phyloP scores from a whole-genome alignment of 1,284 basidiomycete species.

The Boletus hoseneyae region DNA sequence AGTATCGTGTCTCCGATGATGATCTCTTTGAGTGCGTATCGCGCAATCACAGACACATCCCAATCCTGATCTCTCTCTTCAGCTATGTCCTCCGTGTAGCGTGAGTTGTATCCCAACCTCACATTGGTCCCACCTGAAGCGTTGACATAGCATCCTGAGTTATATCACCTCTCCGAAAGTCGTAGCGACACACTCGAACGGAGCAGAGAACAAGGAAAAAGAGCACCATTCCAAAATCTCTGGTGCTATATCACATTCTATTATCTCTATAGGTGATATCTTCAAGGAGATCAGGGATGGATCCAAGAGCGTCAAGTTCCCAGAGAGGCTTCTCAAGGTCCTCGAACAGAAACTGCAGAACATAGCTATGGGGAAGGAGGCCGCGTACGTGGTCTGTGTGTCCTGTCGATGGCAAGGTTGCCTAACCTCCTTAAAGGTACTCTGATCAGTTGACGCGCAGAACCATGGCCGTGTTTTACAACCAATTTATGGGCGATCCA shows the following conservation, averaged over 20 bases:
- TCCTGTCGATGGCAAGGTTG: not conserved
- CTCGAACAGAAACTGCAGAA: conserved; percentile 83
- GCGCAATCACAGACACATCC: conserved; percentile 3
- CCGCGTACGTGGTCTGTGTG: conserved; percentile 57
- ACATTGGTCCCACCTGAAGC: conserved; percentile 13
- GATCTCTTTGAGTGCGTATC: conserved; percentile 71
- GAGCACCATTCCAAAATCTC: conserved; percentile 62
- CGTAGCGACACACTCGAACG: conserved; percentile 36
- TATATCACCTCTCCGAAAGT: conserved; percentile 67
- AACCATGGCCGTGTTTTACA: conserved; percentile 89
- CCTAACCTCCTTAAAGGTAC: conserved; percentile 51
- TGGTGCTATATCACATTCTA: conserved; percentile 65
- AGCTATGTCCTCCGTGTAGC: conserved; percentile 78
- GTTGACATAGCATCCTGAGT: conserved; percentile 52
- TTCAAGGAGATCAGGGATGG: conserved; percentile 75
- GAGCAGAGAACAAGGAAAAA: conserved; percentile 49
- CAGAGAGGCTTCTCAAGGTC: conserved; percentile 87
- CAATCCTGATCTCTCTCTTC: conserved; percentile 17
- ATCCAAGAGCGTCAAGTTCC: conserved; percentile 83
- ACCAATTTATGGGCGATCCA: conserved; percentile 77
- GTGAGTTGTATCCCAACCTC: conserved; percentile 43
- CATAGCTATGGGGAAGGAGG: conserved; percentile 89
- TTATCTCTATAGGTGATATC: conserved; percentile 78
- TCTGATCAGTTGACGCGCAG: conserved; percentile 84
- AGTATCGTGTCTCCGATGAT: conserved; percentile 73